Conservation (phyloP, 805 yeast species). For the Cyberlindnera maritima region DNA sequence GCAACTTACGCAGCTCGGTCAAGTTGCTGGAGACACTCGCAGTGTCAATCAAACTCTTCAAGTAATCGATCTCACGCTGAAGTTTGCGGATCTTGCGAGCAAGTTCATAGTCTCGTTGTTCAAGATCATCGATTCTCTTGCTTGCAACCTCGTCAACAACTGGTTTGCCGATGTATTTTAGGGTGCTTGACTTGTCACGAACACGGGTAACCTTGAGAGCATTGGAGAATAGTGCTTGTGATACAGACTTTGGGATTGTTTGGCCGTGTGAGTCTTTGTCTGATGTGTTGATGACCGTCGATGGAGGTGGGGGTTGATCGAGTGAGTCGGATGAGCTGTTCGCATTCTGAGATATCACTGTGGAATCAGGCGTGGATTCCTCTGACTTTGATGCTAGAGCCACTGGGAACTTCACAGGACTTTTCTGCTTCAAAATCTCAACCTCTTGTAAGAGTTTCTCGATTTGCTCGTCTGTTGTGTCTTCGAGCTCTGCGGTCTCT, state of each 20-base stretch:
- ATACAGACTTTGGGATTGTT: conserved; percentile 27
- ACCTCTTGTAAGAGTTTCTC: conserved; percentile 28
- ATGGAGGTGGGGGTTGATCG: conserved; percentile 1
- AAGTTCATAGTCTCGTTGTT: conserved; percentile 32
- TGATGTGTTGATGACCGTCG: neutral
- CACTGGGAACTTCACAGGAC: conserved; percentile 16
- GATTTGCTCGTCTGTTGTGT: conserved; percentile 27
- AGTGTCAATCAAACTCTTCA: conserved; percentile 32
- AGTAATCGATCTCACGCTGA: conserved; percentile 37
- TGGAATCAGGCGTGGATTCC: conserved; percentile 16
- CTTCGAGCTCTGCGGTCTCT: neutral
- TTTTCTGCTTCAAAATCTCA: conserved; percentile 21
- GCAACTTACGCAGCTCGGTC: conserved; percentile 34
- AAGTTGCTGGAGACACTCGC: conserved; percentile 36
- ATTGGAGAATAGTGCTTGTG: conserved; percentile 26
- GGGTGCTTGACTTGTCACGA: conserved; percentile 23
- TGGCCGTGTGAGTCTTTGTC: conserved; percentile 5
- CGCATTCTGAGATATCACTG: conserved; percentile 9
- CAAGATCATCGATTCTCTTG: conserved; percentile 27
- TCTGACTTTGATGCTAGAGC: conserved; percentile 2
- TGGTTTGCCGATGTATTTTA: conserved; percentile 26
- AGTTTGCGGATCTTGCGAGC: conserved; percentile 35
- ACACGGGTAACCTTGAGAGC: conserved; percentile 28
- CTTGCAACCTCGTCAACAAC: conserved; percentile 20
- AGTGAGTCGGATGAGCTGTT: conserved; percentile 14